Base-by-base conservation (phyloP, 2,329 filamentous ascomycete species). In the Hymenoscyphus fraxineus region DNA sequence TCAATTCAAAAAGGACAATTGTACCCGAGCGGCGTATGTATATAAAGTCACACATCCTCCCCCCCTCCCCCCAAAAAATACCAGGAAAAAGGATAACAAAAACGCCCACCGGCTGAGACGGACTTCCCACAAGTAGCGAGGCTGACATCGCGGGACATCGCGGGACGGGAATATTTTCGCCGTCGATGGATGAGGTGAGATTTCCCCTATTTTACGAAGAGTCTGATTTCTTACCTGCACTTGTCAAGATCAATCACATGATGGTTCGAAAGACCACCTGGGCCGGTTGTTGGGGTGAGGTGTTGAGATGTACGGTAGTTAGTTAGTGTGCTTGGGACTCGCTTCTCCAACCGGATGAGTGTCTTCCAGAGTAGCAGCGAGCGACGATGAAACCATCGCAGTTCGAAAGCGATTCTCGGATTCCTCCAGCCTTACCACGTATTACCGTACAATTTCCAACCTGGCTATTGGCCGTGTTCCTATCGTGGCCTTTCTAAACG, bases 371-470 rank as follows among this genome's bases (percentile, higher is more conserved):
- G 56, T 40, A 22, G 56, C 32, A 58, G 6, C 19, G 7, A 16
- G 16, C 16, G 56, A 58, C 56, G 56, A 58, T 58, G 58, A 59
- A 59, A 59, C 58, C n/a, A 44, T 31, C 27, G 19, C n/a, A 47
- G 58, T 59, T 59, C 58, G 58, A 59, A 31, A 32, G 32, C 19
- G 16, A 22, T 40, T n/a, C 15, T 32, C 56, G 10, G 32, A 58
- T 58, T 58, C 9, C 31, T 32, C 7, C n/a, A 39, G 9, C 47
- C 47, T 22, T n/a, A n/a, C n/a, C n/a, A n/a, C n/a, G n/a, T n/a
- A n/a, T n/a, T n/a, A n/a, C n/a, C n/a, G n/a, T n/a, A n/a, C n/a
- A n/a, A n/a, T n/a, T n/a, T 32, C 7, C n/a, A 39, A 3, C 47
- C 47, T 22, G 9, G 35, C 4, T 7, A 4, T 54, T 54, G 47